These are phyloP conservation scores for Aureobasidium mangrovei DNA, from an alignment of 2,329 filamentous ascomycete genomes.

Conservation along the genomic window DNA sequence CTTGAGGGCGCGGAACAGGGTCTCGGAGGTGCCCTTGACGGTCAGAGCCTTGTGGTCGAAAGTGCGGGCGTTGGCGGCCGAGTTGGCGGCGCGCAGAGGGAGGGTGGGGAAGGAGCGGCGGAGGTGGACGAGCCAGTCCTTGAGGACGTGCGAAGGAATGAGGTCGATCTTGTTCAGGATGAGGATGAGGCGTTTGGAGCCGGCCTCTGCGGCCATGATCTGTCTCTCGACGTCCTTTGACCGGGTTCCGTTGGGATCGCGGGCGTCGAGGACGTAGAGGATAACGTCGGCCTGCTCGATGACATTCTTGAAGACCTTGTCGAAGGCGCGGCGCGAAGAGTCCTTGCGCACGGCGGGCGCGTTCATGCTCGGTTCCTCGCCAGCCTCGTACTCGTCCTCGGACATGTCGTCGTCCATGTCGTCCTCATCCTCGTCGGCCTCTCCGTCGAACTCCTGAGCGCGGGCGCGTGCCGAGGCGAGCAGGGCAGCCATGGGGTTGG, in stretches of 20 bases:
- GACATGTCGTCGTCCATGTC: slow-evolving; percentile 43
- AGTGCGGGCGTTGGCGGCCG: slow-evolving; percentile 75
- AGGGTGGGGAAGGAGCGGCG: slow-evolving; percentile 86
- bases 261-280: slow-evolving; percentile 85
- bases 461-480: slow-evolving; percentile 73
- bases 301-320: slow-evolving; percentile 93
- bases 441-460: slow-evolving; percentile 62
- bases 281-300: slow-evolving; percentile 83
- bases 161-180: slow-evolving; percentile 95
- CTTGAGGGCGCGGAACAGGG: slow-evolving; percentile 83
- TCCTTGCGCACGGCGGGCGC: slow-evolving; percentile 37
- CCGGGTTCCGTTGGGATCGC: slow-evolving; percentile 82
- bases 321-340: slow-evolving; percentile 75
- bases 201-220: slow-evolving; percentile 74
- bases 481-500: slow-evolving; percentile 87
- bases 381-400: slow-evolving; percentile 41
- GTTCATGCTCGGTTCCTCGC: slow-evolving; percentile 32
- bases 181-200: slow-evolving; percentile 74
- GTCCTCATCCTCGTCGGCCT: slow-evolving; percentile 49
- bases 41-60: slow-evolving; percentile 90
- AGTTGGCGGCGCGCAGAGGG: slow-evolving; percentile 73
- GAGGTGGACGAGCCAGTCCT: slow-evolving; percentile 75
- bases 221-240: slow-evolving; percentile 85
- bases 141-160: slow-evolving; percentile 70
- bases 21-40: slow-evolving; percentile 73